Conservation (phyloP, 108 stramenopile genomes). For the Hondaea fermentalgiana region DNA sequence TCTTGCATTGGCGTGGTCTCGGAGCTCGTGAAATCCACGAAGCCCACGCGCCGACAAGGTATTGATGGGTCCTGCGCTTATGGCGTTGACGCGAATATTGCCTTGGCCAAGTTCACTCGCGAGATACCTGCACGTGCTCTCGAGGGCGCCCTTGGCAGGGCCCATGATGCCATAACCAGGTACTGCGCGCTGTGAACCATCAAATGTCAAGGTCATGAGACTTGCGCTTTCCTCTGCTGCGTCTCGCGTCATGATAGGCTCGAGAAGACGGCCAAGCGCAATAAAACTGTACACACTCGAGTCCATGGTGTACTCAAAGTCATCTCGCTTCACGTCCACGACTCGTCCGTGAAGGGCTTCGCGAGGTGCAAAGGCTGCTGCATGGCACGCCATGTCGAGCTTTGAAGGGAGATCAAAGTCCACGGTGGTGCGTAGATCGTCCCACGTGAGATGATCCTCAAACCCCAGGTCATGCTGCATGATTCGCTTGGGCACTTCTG, state of each 20-base stretch:
- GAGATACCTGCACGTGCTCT: constrained; percentile 43
- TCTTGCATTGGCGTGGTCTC: constrained; percentile 23
- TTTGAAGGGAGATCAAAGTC: too few species aligned
- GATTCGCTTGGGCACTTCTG: too few species aligned
- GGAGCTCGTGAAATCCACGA: constrained; percentile 40
- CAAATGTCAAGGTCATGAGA: constrained; percentile 52
- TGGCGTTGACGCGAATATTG: constrained; percentile 51
- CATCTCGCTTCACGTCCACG: neutral
- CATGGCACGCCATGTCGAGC: neutral
- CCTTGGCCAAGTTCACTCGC: constrained; percentile 45
- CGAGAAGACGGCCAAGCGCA: neutral
- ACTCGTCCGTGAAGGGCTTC: neutral
- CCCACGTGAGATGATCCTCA: too few species aligned
- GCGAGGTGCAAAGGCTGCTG: neutral
- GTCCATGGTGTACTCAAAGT: neutral
- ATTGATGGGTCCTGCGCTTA: constrained; percentile 55
- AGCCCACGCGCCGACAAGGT: constrained; percentile 56
- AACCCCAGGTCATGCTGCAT: too few species aligned
- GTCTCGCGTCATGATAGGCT: neutral
- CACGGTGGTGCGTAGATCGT: too few species aligned
- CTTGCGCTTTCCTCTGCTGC: neutral
- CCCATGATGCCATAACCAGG: constrained; percentile 60
- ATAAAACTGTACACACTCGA: neutral
- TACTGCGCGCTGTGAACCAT: constrained; percentile 53
- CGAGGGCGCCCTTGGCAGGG: constrained; percentile 60